These are phyloP conservation scores for Lophiostoma macrostomum DNA, from an alignment of 495 filamentous ascomycete species.

Conservation along the genomic window DNA sequence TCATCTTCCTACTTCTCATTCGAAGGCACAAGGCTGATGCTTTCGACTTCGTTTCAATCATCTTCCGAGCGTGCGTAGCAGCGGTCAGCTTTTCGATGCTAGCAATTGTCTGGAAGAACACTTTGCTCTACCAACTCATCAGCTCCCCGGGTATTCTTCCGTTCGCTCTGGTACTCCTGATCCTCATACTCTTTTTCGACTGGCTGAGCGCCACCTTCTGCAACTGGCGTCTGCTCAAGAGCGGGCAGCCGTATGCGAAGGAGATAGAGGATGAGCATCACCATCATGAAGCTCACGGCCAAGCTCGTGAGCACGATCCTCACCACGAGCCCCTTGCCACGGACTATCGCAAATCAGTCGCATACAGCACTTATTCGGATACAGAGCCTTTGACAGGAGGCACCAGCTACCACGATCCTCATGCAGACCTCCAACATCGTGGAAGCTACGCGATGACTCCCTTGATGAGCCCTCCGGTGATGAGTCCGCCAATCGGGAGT, in stretches of 20 bases:
- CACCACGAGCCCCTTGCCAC: constrained; percentile 1
- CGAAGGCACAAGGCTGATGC: constrained; percentile 27
- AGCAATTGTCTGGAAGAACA: constrained; percentile 16
- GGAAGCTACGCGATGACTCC: constrained; percentile 5
- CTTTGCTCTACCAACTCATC: constrained; percentile 13
- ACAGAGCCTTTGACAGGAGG: constrained; percentile 1
- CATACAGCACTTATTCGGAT: constrained; percentile 10
- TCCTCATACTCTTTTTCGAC: constrained; percentile 30
- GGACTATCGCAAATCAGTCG: constrained; percentile 12
- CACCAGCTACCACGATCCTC: constrained; percentile 1
- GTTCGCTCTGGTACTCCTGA: constrained; percentile 20
- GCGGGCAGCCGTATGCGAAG: constrained; percentile 20
- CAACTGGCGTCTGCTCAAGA: constrained; percentile 24
- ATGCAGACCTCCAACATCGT: background rate
- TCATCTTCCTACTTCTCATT: constrained; percentile 33
- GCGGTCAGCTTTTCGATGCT: constrained; percentile 15
- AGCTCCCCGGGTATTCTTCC: constrained; percentile 20
- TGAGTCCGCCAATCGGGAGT: constrained; percentile 2
- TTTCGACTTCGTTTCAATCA: constrained; percentile 32
- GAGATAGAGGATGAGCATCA: constrained; percentile 17
- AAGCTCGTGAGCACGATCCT: constrained; percentile 1
- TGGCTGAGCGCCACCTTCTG: constrained; percentile 17
- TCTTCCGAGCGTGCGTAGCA: constrained; percentile 10
- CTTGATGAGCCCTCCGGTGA: constrained; percentile 19
- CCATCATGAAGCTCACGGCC: constrained; percentile 1